Evolutionary conservation across 2,329 filamentous ascomycete genomes (phyloP), one percentile per base, ranked within the genome.

Genomic region (Colletotrichum noveboracense): DNA sequence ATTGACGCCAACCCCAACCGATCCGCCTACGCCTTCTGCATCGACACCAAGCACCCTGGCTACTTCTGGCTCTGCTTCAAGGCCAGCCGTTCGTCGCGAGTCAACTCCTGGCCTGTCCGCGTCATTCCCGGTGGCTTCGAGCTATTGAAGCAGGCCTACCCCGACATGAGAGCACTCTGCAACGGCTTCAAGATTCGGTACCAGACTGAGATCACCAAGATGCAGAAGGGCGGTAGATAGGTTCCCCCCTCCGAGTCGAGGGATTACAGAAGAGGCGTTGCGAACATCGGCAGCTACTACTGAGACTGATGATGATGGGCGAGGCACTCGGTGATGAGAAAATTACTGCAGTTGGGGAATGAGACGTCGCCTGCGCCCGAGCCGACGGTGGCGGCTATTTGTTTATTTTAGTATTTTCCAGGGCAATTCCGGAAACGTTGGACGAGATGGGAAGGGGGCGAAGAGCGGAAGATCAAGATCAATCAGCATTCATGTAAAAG

Each of bases 1-100:
- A 97, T 96, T 81, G 94, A 97, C 83, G 97, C 97, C 84, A 98
- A 99, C 84, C 96, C 97, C 13, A 96, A 94, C 82, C 95, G 96
- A 77, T 97, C 95, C 77, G 94, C 95, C 79, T 99, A 99, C 84
- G 94, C 95, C 61, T 98, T 99, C 89, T 98, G 96, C 89, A 93
- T 98, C 83, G 96, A 98, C 83, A 90, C 94, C 38, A 96, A 96
- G 85, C 94, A 96, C 83, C 95, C 97, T 0, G 97, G 97, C 38
- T 98, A 98, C 88, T 99, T 99, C 86, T 94, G 93, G 87, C 91
- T 99, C 55, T 98, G 96, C 87, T 99, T 98, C 92, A 98, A 98
- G 87, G 95, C 96, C 28, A 96, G 95, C 76, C 91, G 93, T 79
- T 89, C 90, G 65, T 94, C 95, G 4, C 90, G 89, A 60, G 91